A percentile compares a stretch with the other conserved stretches of the same genome.
Evolutionary conservation across 192 early-diverging fungal genomes (phyloP).

Genomic region (Podochytrium sp.): DNA sequence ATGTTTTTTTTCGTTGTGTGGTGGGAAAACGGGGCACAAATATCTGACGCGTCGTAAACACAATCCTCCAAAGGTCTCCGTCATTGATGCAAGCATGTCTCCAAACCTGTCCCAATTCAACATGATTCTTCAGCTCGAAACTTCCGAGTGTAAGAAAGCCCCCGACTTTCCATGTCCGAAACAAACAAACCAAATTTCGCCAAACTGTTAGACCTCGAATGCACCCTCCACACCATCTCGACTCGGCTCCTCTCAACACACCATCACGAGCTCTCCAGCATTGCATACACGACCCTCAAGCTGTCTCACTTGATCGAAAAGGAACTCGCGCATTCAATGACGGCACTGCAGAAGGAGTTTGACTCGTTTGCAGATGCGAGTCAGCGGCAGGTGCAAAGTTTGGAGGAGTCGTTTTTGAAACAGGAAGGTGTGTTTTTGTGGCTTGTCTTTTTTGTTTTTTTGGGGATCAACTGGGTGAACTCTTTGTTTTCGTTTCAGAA

Average conservation of each 20-base stretch:
- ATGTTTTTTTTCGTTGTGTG: too few relatives aligned
- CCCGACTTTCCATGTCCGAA: too few relatives aligned
- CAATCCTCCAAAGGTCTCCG: too few relatives aligned
- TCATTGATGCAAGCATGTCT: too few relatives aligned
- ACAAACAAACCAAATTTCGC: too few relatives aligned
- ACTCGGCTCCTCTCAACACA: constrained; percentile 1
- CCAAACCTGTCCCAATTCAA: too few relatives aligned
- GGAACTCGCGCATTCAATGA: not conserved
- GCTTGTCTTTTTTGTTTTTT: not conserved
- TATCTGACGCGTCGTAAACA: too few relatives aligned
- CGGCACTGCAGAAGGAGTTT: not conserved
- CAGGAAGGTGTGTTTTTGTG: constrained; percentile 13
- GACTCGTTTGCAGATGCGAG: not conserved
- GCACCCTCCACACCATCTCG: not conserved
- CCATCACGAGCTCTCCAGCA: not conserved
- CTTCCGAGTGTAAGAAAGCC: too few relatives aligned
- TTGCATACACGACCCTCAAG: not conserved
- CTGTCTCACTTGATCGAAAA: not conserved
- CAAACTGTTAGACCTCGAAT: not conserved
- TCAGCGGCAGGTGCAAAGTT: not conserved
- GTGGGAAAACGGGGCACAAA: too few relatives aligned
- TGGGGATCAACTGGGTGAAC: not conserved
- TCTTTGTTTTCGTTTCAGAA: not conserved
- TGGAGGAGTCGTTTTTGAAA: constrained; percentile 5
- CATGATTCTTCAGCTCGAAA: too few relatives aligned